These are phyloP conservation scores for Ustilago sp. DNA, from an alignment of 1,284 basidiomycete species.

Conservation along the genomic window DNA sequence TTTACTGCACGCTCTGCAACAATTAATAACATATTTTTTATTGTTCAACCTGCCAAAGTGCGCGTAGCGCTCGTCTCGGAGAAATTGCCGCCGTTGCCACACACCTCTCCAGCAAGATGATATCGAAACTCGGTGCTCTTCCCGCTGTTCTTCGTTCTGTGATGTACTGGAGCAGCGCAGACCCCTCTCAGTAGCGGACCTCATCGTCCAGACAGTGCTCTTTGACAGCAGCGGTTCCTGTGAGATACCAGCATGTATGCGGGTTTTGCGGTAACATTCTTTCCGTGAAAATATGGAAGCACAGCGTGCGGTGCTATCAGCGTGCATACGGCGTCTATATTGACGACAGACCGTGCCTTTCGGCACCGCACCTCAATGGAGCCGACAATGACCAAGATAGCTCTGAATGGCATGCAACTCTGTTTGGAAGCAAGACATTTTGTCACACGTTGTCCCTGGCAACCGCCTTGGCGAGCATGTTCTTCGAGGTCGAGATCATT, in stretches of 20 bases:
- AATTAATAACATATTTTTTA: not conserved
- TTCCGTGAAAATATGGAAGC: not conserved
- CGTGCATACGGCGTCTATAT: not conserved
- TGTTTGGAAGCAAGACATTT: not conserved
- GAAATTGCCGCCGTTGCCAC: not conserved
- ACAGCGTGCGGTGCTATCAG: not conserved
- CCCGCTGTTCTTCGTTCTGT: not conserved
- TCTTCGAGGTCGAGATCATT: not conserved
- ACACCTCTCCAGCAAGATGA: not conserved
- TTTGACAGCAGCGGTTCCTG: not conserved
- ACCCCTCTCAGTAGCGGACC: not conserved
- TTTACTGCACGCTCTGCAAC: too few species aligned
- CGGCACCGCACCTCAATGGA: not conserved
- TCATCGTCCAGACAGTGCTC: not conserved
- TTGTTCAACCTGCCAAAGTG: slow-evolving; percentile 8
- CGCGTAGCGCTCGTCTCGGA: not conserved
- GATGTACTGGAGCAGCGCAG: not conserved
- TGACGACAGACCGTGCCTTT: not conserved
- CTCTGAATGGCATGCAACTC: not conserved
- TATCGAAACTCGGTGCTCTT: slow-evolving; percentile 1
- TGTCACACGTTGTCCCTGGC: not conserved
- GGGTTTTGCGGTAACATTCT: not conserved
- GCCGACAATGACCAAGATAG: not conserved
- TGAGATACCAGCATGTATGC: slow-evolving; percentile 1
- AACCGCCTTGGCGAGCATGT: not conserved